Conservation (phyloP, 805 yeast species). For the Kregervanrija pseudodelftensis region DNA sequence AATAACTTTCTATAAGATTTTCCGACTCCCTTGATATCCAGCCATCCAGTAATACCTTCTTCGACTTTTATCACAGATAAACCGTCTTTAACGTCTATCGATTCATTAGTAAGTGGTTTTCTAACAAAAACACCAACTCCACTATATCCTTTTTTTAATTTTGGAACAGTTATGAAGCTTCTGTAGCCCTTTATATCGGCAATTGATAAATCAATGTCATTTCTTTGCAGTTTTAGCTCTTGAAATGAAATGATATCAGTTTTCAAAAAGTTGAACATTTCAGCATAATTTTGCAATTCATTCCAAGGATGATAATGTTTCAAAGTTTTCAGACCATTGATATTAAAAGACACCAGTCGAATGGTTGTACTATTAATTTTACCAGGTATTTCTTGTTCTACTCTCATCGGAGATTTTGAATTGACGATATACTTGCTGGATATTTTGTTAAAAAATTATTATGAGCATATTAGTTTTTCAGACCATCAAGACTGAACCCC, state of each 20-base stretch:
- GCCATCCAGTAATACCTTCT: constrained; percentile 81
- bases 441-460: no score
- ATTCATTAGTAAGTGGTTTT: constrained; percentile 24
- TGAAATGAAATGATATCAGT: constrained; percentile 84
- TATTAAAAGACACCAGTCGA: constrained; percentile 54
- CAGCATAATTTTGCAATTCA: constrained; percentile 31
- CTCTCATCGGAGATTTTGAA: background rate
- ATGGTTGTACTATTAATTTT: constrained; percentile 7
- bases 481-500: no score
- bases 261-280: constrained; percentile 45
- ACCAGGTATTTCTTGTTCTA: constrained; percentile 5
- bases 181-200: constrained; percentile 47
- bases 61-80: constrained; percentile 68
- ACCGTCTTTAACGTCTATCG: constrained; percentile 14
- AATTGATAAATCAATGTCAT: constrained; percentile 31
- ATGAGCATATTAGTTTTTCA: no score
- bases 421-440: no score
- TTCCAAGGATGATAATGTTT: constrained; percentile 85
- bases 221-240: constrained; percentile 67
- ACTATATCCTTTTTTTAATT: constrained; percentile 69
- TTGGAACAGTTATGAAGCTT: constrained; percentile 65
- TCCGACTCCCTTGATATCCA: constrained; percentile 19
- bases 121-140: constrained; percentile 86
- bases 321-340: constrained; percentile 76
- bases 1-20: constrained; percentile 22